Conservation (phyloP, 2,329 filamentous ascomycete genomes). For the Biscogniauxia sp. region DNA sequence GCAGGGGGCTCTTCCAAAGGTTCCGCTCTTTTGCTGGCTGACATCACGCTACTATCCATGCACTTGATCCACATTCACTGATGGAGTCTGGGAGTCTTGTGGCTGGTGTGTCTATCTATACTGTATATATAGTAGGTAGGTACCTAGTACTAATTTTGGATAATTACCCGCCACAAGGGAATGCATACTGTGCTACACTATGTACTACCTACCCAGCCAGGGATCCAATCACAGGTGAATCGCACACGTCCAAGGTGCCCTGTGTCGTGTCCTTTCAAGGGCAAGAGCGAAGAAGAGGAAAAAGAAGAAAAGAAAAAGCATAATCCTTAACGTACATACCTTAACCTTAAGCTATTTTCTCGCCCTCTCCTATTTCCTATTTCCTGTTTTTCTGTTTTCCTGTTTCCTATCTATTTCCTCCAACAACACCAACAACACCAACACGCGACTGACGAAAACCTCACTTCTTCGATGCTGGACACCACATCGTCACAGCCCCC, state of each 20-base stretch:
- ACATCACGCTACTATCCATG: not conserved
- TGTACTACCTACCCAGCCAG: conserved; percentile 13
- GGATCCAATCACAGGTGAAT: conserved; percentile 39
- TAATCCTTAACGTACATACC: not conserved
- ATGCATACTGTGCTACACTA: not conserved
- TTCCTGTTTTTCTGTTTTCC: not conserved
- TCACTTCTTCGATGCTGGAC: not conserved
- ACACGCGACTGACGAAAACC: not conserved
- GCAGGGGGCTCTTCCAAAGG: too few species aligned
- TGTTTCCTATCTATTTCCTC: not conserved
- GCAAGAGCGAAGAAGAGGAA: not conserved
- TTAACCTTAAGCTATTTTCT: not conserved
- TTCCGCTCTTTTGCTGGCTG: not conserved
- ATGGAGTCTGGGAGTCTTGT: conserved; percentile 2
- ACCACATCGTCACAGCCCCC: not conserved
- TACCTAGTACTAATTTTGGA: conserved; percentile 20
- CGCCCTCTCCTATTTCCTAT: not conserved
- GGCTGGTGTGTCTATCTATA: too few species aligned
- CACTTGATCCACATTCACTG: too few species aligned
- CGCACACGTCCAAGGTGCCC: conserved; percentile 28
- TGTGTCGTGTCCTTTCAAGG: conserved; percentile 39
- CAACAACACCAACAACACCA: too few species aligned
- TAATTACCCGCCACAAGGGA: conserved; percentile 20
- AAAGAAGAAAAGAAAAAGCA: too few species aligned
- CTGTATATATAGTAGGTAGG: too few species aligned